phyloP scores from a whole-genome alignment of 257 asterid species.

The Nicotiana sylvestris region DNA sequence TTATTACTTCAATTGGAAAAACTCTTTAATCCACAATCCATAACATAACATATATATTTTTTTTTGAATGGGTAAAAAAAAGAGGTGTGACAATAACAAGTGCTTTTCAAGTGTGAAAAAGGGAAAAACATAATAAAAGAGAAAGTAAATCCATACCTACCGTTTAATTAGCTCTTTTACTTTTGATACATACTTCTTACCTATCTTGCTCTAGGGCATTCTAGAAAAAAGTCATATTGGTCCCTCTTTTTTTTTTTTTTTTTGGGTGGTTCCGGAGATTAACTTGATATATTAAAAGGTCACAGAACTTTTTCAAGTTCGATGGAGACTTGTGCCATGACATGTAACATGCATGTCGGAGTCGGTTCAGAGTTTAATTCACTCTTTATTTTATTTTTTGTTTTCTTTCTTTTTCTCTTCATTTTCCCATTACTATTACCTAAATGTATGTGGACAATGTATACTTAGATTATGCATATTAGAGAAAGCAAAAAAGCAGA shows the following conservation, averaged over 20 bases:
- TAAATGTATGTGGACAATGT: not conserved
- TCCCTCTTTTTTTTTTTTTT: no score
- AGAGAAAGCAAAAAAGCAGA: no score
- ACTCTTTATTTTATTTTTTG: not conserved
- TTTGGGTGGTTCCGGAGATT: no score
- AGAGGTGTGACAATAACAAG: no score
- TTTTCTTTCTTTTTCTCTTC: not conserved
- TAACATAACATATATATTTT: no score
- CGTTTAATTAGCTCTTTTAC: not conserved
- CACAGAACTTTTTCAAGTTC: no score
- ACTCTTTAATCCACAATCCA: no score
- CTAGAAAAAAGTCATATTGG: not conserved
- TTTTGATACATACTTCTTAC: not conserved
- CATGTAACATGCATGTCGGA: not conserved
- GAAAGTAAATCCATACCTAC: not conserved
- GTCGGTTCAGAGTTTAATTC: not conserved
- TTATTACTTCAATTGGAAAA: no score
- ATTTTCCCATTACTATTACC: not conserved
- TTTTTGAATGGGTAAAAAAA: no score
- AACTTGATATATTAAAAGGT: no score
- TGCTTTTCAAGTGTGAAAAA: no score
- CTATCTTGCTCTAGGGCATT: not conserved
- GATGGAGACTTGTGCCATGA: not conserved
- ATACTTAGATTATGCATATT: not conserved
- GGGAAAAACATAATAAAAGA: no score